Conservation (phyloP, 2,329 filamentous ascomycete species). For the Calonectria montana region DNA sequence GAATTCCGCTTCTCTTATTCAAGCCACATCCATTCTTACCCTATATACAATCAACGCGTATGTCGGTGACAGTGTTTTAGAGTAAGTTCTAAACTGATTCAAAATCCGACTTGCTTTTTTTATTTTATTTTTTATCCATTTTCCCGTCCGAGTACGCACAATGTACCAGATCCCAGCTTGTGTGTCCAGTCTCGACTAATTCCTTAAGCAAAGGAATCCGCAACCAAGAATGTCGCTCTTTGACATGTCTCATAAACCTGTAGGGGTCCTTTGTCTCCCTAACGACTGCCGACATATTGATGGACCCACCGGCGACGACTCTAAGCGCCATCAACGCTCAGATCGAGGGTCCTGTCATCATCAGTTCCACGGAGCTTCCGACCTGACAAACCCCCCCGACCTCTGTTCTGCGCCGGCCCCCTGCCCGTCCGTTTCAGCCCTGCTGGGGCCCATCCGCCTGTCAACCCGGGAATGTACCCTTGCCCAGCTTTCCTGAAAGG, state of each 20-base stretch:
- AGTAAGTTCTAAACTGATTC: too few species aligned
- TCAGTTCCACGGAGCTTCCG: not conserved
- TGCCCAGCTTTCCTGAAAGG: not conserved
- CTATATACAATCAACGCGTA: not conserved
- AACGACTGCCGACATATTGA: not conserved
- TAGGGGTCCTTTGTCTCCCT: not conserved
- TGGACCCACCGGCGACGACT: not conserved
- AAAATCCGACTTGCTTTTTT: too few species aligned
- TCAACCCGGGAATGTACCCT: not conserved
- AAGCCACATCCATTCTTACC: not conserved
- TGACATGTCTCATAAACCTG: not conserved
- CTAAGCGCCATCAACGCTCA: not conserved
- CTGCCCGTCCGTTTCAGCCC: not conserved
- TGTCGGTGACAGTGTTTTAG: not conserved
- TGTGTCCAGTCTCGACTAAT: not conserved
- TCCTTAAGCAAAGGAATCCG: not conserved
- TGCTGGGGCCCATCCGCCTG: slow-evolving; percentile 4
- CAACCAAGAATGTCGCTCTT: not conserved
- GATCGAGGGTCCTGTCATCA: not conserved
- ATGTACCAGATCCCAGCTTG: not conserved
- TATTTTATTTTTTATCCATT: too few species aligned
- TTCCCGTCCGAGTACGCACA: too few species aligned
- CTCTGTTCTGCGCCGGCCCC: not conserved
- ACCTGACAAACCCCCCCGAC: not conserved
- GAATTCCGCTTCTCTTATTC: not conserved